Percentiles rank a stretch among this genome's conserved stretches.
These are phyloP conservation scores for Vigna angularis DNA, from an alignment of 306 rosid species.

Conservation along the genomic window DNA sequence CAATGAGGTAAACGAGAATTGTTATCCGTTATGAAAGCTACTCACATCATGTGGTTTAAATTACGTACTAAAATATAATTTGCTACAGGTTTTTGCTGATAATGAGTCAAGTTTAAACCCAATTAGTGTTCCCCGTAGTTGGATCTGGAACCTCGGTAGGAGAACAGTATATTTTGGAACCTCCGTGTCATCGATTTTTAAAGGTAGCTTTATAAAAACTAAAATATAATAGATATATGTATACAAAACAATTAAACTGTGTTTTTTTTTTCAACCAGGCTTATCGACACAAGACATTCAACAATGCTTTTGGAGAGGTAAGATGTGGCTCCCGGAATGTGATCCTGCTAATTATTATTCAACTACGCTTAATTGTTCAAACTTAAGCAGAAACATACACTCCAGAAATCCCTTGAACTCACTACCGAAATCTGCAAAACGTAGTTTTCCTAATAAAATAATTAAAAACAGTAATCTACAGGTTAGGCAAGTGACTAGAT, in stretches of 20 bases:
- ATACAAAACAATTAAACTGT: conserved; percentile 14
- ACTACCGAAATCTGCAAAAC: too few relatives aligned
- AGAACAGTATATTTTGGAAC: conserved; percentile 71
- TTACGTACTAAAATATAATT: conserved; percentile 27
- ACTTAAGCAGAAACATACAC: too few relatives aligned
- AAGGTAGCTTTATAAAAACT: conserved; percentile 52
- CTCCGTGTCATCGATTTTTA: conserved; percentile 64
- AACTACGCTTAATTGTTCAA: too few relatives aligned
- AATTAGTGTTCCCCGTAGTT: conserved; percentile 61
- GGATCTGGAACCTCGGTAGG: conserved; percentile 66
- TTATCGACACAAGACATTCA: conserved; percentile 79
- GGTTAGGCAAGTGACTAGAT: too few relatives aligned
- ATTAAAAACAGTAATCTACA: too few relatives aligned
- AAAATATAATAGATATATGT: background rate
- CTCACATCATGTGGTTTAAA: conserved; percentile 7
- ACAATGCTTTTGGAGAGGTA: conserved; percentile 92
- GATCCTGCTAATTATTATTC: conserved; percentile 23
- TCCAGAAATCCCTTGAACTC: too few relatives aligned
- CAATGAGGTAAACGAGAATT: conserved; percentile 69
- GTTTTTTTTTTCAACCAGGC: conserved; percentile 56
- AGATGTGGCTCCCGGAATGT: conserved; percentile 23
- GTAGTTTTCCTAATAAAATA: too few relatives aligned
- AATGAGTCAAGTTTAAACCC: conserved; percentile 62
- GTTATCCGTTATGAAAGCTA: conserved; percentile 8
- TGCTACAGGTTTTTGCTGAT: conserved; percentile 62